A percentile compares a stretch with the other conserved stretches of the same genome.
Conservation (phyloP, 257 asterid species). For the Fraxinus quadrangulata region DNA sequence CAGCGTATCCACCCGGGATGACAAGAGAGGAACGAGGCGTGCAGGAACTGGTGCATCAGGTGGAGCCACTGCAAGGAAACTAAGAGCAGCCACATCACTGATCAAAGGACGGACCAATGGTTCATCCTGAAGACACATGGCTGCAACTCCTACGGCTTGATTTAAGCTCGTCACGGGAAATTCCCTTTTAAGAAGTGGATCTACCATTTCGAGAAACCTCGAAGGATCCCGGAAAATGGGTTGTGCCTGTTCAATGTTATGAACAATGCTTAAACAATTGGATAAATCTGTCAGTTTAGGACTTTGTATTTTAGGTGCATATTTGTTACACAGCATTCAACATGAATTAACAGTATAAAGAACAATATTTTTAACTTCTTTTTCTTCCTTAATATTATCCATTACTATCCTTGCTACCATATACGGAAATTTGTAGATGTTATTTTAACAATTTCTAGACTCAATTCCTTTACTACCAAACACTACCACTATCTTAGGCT, state of each 20-base stretch:
- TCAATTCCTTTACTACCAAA: too few relatives aligned
- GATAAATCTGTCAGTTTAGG: background rate
- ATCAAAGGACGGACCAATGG: conserved; percentile 14
- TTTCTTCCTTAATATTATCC: too few relatives aligned
- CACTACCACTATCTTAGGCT: too few relatives aligned
- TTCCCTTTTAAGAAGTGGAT: background rate
- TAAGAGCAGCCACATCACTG: background rate
- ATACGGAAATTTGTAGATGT: too few relatives aligned
- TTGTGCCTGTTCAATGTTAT: background rate
- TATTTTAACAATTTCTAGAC: too few relatives aligned
- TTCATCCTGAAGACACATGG: conserved; percentile 16
- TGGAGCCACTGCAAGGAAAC: conserved; percentile 11
- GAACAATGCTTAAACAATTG: background rate
- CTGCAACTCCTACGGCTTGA: conserved; percentile 16
- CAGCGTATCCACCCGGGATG: background rate
- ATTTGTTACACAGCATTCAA: background rate
- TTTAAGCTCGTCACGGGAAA: background rate
- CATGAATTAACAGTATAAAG: background rate
- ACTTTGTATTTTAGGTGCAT: background rate
- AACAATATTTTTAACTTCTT: background rate
- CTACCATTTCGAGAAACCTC: conserved; percentile 6
- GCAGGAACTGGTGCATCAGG: background rate
- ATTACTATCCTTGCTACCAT: too few relatives aligned
- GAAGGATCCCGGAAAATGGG: conserved; percentile 11
- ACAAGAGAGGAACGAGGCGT: background rate